These are phyloP conservation scores for Colletotrichum viniferum DNA, from an alignment of 2,329 filamentous ascomycete genomes.

Conservation along the genomic window DNA sequence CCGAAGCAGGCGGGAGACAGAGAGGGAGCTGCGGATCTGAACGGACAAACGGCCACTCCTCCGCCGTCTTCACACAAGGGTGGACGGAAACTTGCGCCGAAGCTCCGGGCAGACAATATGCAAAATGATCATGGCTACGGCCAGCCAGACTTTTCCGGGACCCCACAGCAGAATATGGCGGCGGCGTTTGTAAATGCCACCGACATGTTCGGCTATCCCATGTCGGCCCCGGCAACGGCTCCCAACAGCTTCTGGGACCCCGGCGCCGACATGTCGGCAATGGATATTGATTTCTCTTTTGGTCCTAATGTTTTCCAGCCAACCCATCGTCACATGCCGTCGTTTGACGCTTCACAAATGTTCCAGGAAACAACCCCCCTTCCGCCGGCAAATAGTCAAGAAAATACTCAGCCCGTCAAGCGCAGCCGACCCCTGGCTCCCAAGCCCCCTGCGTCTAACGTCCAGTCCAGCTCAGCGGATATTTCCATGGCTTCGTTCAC, in stretches of 20 bases:
- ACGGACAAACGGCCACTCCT: constrained; percentile 61
- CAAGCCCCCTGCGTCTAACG: constrained; percentile 45
- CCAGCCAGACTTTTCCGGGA: constrained; percentile 54
- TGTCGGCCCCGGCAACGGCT: constrained; percentile 60
- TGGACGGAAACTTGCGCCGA: constrained; percentile 58
- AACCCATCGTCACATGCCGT: constrained; percentile 52
- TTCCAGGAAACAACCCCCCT: constrained; percentile 52
- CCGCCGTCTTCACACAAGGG: constrained; percentile 62
- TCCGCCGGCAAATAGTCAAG: constrained; percentile 25
- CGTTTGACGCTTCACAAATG: constrained; percentile 60
- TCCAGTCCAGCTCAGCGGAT: constrained; percentile 3
- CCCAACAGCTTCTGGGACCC: constrained; percentile 64
- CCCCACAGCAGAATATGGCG: constrained; percentile 55
- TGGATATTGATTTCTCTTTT: constrained; percentile 64
- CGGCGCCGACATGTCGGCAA: constrained; percentile 51
- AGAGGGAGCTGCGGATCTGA: constrained; percentile 39
- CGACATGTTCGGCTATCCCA: constrained; percentile 64
- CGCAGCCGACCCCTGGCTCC: constrained; percentile 55
- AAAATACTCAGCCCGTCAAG: constrained; percentile 35
- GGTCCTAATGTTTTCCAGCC: constrained; percentile 49
- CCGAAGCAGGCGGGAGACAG: constrained; percentile 52
- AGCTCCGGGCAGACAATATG: constrained; percentile 52
- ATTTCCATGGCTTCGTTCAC: constrained; percentile 45
- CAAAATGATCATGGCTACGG: constrained; percentile 62
- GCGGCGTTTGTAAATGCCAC: constrained; percentile 49